phyloP scores from a whole-genome alignment of 371 early-diverging fungal species.

The Rhizopus delemar region DNA sequence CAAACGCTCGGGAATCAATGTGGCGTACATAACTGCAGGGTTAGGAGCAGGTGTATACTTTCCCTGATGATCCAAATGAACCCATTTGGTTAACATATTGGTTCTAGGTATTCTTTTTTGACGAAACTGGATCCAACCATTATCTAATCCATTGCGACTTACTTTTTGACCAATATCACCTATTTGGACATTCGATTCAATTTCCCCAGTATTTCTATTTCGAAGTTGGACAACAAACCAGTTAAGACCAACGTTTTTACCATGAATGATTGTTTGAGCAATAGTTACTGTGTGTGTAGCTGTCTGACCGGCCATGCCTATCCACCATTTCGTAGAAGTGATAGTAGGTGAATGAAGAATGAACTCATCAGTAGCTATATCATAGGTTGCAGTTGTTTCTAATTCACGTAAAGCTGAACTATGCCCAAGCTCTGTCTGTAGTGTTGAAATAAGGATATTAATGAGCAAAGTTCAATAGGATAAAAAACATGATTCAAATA shows the following conservation, averaged over 20 bases:
- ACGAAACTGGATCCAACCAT: conserved; percentile 90
- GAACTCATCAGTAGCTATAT: conserved; percentile 73
- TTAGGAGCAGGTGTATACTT: conserved; percentile 58
- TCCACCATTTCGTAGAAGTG: conserved; percentile 93
- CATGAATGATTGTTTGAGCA: conserved; percentile 68
- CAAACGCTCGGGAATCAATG: conserved; percentile 70
- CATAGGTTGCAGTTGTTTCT: conserved; percentile 88
- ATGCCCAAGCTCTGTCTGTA: conserved; percentile 68
- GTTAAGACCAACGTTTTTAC: conserved; percentile 73
- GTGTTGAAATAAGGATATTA: conserved; percentile 11
- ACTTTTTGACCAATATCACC: conserved; percentile 87
- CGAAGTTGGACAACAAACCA: conserved; percentile 88
- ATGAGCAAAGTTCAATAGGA: background rate
- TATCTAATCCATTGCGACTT: conserved; percentile 84
- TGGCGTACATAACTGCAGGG: conserved; percentile 64
- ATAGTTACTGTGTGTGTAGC: conserved; percentile 73
- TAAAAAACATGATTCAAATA: conserved; percentile 20
- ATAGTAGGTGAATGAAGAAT: conserved; percentile 84
- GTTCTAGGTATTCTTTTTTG: conserved; percentile 78
- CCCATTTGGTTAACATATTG: conserved; percentile 77
- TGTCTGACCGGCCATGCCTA: conserved; percentile 84
- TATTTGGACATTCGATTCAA: conserved; percentile 76
- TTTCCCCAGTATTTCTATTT: conserved; percentile 66
- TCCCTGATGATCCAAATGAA: conserved; percentile 62
- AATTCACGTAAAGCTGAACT: conserved; percentile 87